Conservation (phyloP, 208 protist species). For the Plasmodiophora brassicae region DNA sequence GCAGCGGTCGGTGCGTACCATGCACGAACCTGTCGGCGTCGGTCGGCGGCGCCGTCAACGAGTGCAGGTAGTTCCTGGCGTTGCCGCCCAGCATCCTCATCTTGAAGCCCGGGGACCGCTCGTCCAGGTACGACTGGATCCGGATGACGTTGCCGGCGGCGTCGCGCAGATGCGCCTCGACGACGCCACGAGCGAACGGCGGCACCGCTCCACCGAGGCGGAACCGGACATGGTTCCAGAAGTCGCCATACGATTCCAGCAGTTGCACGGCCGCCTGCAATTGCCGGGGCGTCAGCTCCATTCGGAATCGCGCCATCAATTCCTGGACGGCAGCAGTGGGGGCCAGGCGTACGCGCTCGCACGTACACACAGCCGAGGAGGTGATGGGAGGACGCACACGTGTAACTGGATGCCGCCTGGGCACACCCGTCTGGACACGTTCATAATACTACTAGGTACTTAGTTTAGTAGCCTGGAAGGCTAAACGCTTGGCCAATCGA, state of each 20-base stretch:
- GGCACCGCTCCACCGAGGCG: not conserved
- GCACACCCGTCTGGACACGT: no score
- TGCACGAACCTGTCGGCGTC: not conserved
- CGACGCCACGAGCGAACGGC: not conserved
- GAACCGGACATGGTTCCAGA: constrained; percentile 10
- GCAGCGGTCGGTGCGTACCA: not conserved
- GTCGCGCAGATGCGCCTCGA: not conserved
- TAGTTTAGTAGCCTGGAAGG: no score
- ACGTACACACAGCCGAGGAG: no score
- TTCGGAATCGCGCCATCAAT: not conserved
- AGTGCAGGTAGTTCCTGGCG: not conserved
- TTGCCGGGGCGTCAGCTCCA: not conserved
- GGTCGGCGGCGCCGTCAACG: not conserved
- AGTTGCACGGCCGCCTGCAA: not conserved
- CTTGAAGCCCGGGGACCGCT: not conserved
- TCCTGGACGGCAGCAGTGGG: not conserved
- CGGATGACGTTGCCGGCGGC: not conserved
- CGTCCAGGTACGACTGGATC: constrained; percentile 14
- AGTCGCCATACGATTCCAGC: not conserved
- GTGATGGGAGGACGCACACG: no score
- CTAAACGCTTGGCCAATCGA: no score
- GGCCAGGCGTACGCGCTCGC: not conserved
- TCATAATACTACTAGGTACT: no score
- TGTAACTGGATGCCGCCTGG: no score
- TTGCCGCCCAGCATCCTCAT: not conserved